phyloP scores from a whole-genome alignment of 2,329 filamentous ascomycete species.

The Penicillium vulpinum region DNA sequence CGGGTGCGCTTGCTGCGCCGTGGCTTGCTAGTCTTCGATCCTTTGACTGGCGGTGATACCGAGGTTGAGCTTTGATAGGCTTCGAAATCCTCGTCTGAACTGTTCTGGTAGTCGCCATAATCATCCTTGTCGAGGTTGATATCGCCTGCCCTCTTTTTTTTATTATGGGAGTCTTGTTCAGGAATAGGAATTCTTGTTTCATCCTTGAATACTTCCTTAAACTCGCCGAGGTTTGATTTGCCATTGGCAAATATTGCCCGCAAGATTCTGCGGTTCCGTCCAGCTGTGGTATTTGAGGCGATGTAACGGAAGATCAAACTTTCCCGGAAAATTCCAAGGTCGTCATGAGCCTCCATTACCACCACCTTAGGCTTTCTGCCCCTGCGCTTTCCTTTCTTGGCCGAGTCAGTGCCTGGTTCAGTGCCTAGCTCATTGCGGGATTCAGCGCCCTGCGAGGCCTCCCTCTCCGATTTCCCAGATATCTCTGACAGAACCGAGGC shows the following conservation, averaged over 20 bases:
- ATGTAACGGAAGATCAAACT: constrained; percentile 49
- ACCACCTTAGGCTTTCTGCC: background rate
- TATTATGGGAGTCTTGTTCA: constrained; percentile 26
- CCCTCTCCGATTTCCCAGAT: constrained; percentile 24
- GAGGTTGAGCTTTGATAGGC: constrained; percentile 10
- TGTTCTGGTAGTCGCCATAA: constrained; percentile 49
- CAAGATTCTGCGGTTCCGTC: constrained; percentile 44
- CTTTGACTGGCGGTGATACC: constrained; percentile 9
- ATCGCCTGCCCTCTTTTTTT: constrained; percentile 42
- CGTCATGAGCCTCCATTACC: constrained; percentile 8
- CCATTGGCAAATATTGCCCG: constrained; percentile 52
- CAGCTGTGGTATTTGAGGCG: constrained; percentile 29
- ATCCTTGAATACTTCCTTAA: constrained; percentile 46
- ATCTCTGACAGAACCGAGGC: background rate
- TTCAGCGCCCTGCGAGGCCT: constrained; percentile 4
- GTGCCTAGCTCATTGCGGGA: too few relatives aligned
- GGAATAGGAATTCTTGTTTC: constrained; percentile 42
- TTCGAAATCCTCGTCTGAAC: constrained; percentile 38
- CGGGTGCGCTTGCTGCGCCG: constrained; percentile 38
- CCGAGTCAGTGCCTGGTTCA: background rate
- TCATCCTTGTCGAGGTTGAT: constrained; percentile 49
- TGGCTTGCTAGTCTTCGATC: constrained; percentile 7
- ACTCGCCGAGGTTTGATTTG: constrained; percentile 39
- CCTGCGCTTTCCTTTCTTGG: background rate
- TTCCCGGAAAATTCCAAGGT: constrained; percentile 29